Conservation (phyloP, 306 rosid genomes). For the Prinsepia uniflora region DNA sequence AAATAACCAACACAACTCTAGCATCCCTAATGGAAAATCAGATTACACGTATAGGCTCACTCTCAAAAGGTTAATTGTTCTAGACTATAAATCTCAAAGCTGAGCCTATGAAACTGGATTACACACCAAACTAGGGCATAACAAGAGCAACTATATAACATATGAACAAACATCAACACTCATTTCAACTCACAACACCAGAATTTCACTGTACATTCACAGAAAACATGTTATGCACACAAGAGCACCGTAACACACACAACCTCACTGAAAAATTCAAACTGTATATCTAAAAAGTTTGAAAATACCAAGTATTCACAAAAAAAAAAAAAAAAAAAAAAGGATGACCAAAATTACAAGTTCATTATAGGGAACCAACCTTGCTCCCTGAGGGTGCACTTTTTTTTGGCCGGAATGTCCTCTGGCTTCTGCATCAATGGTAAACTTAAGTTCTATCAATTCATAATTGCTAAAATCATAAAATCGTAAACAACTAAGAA, state of each 20-base stretch:
- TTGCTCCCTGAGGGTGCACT: constrained; percentile 98
- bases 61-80: too few relatives aligned
- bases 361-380: constrained; percentile 47
- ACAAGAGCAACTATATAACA: neutral
- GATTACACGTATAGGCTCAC: neutral
- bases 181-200: neutral
- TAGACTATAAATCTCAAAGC: neutral
- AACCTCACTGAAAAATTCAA: neutral
- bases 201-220: neutral
- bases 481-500: neutral
- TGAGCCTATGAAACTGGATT: neutral
- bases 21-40: neutral
- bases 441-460: constrained; percentile 11
- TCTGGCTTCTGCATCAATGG: constrained; percentile 65
- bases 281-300: constrained; percentile 15
- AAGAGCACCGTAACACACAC: too few relatives aligned
- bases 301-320: constrained; percentile 17
- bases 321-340: too few relatives aligned
- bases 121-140: neutral
- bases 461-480: neutral
- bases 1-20: neutral
- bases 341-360: neutral
- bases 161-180: neutral
- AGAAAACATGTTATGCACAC: neutral
- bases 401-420: constrained; percentile 96